Percentiles rank a stretch among this genome's conserved stretches.
Conservation (phyloP, 1,284 basidiomycete genomes). For the Termitomyces sp. region DNA sequence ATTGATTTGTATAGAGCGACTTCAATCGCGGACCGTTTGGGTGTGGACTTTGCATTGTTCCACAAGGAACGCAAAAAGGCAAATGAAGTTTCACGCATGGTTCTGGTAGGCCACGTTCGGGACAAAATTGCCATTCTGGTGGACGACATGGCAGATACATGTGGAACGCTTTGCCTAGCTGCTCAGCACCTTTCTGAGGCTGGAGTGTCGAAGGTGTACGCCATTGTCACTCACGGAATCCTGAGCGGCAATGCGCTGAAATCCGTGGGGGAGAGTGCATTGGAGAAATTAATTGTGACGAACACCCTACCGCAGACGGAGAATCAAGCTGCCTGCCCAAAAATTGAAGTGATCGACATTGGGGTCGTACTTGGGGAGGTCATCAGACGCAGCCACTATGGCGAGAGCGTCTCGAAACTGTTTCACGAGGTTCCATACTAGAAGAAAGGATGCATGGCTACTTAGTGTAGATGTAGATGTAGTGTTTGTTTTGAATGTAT, state of each 20-base stretch:
- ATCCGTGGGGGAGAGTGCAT: conserved; percentile 64
- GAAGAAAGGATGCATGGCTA: conserved; percentile 3
- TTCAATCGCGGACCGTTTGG: conserved; percentile 93
- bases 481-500: conserved; percentile 9
- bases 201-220: conserved; percentile 83
- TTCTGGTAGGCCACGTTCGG: conserved; percentile 91
- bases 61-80: conserved; percentile 99
- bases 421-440: conserved; percentile 83
- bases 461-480: too few species aligned
- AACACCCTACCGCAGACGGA: conserved; percentile 93
- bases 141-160: conserved; percentile 99
- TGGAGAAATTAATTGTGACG: conserved; percentile 97
- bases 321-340: conserved; percentile 73
- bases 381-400: conserved; percentile 86
- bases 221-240: conserved; percentile 97
- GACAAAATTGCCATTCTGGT: conserved; percentile 97
- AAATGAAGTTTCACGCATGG: conserved; percentile 98
- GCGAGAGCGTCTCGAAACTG: conserved; percentile 77
- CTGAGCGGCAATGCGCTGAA: conserved; percentile 85
- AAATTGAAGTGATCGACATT: conserved; percentile 96
- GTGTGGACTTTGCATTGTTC: conserved; percentile 98
- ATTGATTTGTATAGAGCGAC: conserved; percentile 67
- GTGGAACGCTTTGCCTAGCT: conserved; percentile 93
- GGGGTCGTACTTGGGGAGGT: conserved; percentile 95
- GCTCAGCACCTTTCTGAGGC: conserved; percentile 87